Evolutionary conservation across 2,329 filamentous ascomycete species (phyloP).

Genomic region (Ambrosiella xylebori): DNA sequence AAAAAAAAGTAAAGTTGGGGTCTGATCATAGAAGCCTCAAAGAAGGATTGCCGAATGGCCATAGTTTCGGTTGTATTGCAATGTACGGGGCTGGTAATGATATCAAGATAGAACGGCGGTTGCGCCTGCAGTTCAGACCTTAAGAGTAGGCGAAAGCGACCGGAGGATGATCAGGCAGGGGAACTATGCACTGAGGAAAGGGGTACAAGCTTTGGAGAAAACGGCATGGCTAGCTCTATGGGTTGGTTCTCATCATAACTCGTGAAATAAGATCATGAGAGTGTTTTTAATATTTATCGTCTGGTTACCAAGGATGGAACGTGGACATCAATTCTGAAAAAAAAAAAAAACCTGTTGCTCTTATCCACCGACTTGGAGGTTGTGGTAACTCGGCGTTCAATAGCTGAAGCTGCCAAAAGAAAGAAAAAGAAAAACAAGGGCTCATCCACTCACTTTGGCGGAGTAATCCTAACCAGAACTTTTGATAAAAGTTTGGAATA

Average conservation of each 20-base stretch:
- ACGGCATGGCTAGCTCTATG: neutral
- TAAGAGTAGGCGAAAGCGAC: constrained; percentile 6
- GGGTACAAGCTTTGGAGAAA: neutral
- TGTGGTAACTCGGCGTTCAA: too few relatives aligned
- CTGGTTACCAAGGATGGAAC: too few relatives aligned
- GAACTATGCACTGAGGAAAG: neutral
- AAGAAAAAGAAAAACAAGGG: neutral
- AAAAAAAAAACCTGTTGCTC: too few relatives aligned
- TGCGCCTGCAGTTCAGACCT: constrained; percentile 6
- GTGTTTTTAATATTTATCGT: too few relatives aligned
- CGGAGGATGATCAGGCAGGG: constrained; percentile 1
- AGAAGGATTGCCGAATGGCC: neutral
- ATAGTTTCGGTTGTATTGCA: neutral
- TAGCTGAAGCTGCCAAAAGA: too few relatives aligned
- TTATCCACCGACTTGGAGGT: too few relatives aligned
- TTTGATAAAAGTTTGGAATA: neutral
- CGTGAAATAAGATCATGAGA: neutral
- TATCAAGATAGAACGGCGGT: neutral
- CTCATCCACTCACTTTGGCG: neutral
- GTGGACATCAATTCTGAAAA: too few relatives aligned
- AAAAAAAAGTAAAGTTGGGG: neutral
- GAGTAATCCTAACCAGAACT: neutral
- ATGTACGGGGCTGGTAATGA: neutral
- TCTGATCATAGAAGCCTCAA: neutral
- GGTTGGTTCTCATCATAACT: neutral